Conservation (phyloP, 1,284 basidiomycete species). For the Chiua sp. region DNA sequence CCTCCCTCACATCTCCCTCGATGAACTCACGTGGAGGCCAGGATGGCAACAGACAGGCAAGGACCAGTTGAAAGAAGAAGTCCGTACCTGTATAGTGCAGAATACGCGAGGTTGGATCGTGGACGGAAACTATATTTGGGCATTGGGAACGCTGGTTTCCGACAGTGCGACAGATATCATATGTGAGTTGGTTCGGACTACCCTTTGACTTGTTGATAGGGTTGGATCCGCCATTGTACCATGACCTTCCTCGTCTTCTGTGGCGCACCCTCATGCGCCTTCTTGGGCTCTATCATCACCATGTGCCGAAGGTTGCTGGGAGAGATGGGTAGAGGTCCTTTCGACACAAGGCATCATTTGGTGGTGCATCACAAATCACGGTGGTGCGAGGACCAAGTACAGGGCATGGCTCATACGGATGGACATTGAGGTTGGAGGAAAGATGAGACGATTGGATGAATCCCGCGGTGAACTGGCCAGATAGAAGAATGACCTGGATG, state of each 20-base stretch:
- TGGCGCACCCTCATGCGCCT: slow-evolving; percentile 57
- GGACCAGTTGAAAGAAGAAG: slow-evolving; percentile 44
- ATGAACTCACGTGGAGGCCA: slow-evolving; percentile 53
- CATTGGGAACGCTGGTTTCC: slow-evolving; percentile 37
- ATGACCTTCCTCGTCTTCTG: slow-evolving; percentile 64
- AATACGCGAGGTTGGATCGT: slow-evolving; percentile 52
- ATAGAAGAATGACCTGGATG: slow-evolving; percentile 30
- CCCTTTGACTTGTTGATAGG: slow-evolving; percentile 42
- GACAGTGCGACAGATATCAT: slow-evolving; percentile 60
- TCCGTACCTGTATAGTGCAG: slow-evolving; percentile 37
- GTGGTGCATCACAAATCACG: slow-evolving; percentile 59
- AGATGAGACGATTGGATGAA: slow-evolving; percentile 52
- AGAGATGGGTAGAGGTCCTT: slow-evolving; percentile 49
- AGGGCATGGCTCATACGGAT: slow-evolving; percentile 33
- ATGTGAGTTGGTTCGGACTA: background rate
- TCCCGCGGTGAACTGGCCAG: slow-evolving; percentile 40
- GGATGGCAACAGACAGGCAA: slow-evolving; percentile 45
- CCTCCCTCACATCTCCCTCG: slow-evolving; percentile 50
- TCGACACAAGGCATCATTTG: slow-evolving; percentile 60
- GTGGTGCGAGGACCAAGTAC: slow-evolving; percentile 28
- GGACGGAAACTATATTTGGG: slow-evolving; percentile 51
- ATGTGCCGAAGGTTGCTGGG: slow-evolving; percentile 61
- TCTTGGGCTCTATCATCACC: slow-evolving; percentile 39
- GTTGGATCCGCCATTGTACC: slow-evolving; percentile 64
- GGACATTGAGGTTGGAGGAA: slow-evolving; percentile 35